phyloP scores from a whole-genome alignment of 805 yeast genomes.

The Candida glaebosa region DNA sequence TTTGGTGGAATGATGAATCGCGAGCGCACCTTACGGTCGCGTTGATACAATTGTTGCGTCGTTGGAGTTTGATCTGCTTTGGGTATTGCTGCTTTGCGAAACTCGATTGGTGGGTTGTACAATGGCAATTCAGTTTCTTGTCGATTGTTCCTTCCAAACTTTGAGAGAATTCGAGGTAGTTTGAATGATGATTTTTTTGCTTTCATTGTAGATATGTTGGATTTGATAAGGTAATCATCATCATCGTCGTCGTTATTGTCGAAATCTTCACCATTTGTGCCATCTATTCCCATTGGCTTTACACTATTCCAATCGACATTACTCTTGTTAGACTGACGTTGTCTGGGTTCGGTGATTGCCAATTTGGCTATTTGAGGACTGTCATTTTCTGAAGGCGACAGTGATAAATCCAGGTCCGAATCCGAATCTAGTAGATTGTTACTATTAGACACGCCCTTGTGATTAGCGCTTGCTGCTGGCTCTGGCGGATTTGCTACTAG shows the following conservation, averaged over 20 bases:
- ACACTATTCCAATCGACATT: neutral
- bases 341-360: neutral
- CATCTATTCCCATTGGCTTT: neutral
- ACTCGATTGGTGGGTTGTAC: conserved; percentile 11
- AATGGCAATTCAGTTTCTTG: conserved; percentile 13
- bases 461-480: neutral
- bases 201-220: neutral
- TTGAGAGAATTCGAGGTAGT: conserved; percentile 4
- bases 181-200: conserved; percentile 5
- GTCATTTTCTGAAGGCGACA: conserved; percentile 17
- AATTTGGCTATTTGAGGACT: conserved; percentile 9
- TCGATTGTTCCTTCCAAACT: conserved; percentile 2
- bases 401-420: conserved; percentile 32
- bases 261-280: neutral
- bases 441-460: conserved; percentile 6
- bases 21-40: conserved; percentile 8
- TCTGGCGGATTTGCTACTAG: neutral
- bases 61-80: conserved; percentile 4
- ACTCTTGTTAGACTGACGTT: neutral
- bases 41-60: conserved; percentile 7
- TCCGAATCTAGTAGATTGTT: conserved; percentile 28
- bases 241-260: neutral
- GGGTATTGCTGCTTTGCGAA: conserved; percentile 11
- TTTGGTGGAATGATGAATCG: conserved; percentile 36
- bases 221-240: neutral